Base-by-base conservation (phyloP, 345 rosid genomes). In the Orychophragmus violaceus region DNA sequence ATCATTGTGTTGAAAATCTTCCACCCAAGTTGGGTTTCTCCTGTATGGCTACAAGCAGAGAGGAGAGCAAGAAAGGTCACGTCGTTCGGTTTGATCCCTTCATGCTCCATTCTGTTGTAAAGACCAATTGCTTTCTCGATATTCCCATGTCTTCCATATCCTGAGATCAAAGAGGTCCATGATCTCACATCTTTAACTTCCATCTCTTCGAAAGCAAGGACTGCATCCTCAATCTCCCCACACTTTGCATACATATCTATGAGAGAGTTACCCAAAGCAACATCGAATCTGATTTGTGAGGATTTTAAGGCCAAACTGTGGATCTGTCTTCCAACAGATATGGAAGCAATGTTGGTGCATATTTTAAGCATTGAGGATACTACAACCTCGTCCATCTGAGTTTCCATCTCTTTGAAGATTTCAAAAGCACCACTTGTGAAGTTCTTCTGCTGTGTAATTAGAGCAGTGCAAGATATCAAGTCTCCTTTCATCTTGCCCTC, bases 231-330 rank as follows among this genome's bases (percentile, higher is more conserved):
- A 18, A 87, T 78, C 58, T 82, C 82, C 33, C 95, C 97, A 60
- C 77, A 85, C 80, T 90, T 90, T 48, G 88, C 82, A 48, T 87
- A 87, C 97, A 87, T 84, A 66, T 87, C 85, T 55, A 90, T 79
- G 58, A 87, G 78, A 25, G 91, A 84, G 79, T 87, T 87, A 45
- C 86, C 75, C 55, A 85, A 67, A 5, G 77, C 78, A 59, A 74
- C 69, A 75, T 82, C 93, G 42, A 74, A 74, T 50, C 61, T 69
- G 17, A 83, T 52, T 30, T 77, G 81, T 51, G 60, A 75, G 49
- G 62, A 76, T 56, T 90, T 88, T 18, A 83, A 25, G 46, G 82
- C 77, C 18, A 82, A 67, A 50, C 85, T 78, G 75, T 86, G 93
- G 19, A 91, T 68, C 73, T 91, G 93, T 64, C 81, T 84, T 76